Conservation (phyloP, 352 stramenopile species). For the Phytophthora pistaciae region DNA sequence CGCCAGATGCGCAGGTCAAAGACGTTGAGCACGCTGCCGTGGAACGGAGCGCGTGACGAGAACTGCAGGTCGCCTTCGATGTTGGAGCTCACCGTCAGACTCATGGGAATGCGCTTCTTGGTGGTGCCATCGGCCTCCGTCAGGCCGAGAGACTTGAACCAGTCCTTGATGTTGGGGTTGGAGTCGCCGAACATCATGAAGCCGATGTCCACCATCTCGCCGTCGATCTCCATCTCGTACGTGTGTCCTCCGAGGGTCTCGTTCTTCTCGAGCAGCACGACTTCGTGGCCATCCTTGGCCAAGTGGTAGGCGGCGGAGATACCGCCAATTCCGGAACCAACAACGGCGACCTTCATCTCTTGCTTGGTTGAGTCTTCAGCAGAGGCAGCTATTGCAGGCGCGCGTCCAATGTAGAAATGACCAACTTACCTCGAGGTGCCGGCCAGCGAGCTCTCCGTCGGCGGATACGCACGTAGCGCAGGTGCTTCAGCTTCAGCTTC, state of each 20-base stretch:
- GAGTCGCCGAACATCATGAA: slow-evolving; percentile 94
- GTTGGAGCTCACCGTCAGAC: slow-evolving; percentile 86
- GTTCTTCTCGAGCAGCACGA: slow-evolving; percentile 86
- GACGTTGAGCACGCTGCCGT: slow-evolving; percentile 63
- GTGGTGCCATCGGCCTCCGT: slow-evolving; percentile 86
- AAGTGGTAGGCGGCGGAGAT: slow-evolving; percentile 87
- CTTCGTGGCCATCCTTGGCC: slow-evolving; percentile 85
- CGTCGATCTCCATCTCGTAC: slow-evolving; percentile 90
- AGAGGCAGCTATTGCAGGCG: slow-evolving; percentile 23
- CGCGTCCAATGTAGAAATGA: slow-evolving; percentile 39
- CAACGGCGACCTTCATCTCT: slow-evolving; percentile 85
- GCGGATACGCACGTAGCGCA: slow-evolving; percentile 25
- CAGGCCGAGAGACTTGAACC: slow-evolving; percentile 88
- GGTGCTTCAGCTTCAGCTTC: slow-evolving; percentile 36
- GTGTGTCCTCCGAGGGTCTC: slow-evolving; percentile 85
- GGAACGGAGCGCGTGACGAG: slow-evolving; percentile 83
- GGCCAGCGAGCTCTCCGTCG: background rate
- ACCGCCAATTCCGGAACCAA: slow-evolving; percentile 87
- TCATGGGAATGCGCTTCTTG: slow-evolving; percentile 90
- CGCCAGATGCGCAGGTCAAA: slow-evolving; percentile 85
- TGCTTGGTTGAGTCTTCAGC: slow-evolving; percentile 10
- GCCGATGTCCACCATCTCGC: slow-evolving; percentile 85
- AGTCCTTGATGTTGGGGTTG: slow-evolving; percentile 92
- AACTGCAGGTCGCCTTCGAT: slow-evolving; percentile 86
- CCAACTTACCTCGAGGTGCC: slow-evolving; percentile 5